phyloP scores from a whole-genome alignment of 192 early-diverging fungal genomes.

The Lunasporangiospora selenospora region DNA sequence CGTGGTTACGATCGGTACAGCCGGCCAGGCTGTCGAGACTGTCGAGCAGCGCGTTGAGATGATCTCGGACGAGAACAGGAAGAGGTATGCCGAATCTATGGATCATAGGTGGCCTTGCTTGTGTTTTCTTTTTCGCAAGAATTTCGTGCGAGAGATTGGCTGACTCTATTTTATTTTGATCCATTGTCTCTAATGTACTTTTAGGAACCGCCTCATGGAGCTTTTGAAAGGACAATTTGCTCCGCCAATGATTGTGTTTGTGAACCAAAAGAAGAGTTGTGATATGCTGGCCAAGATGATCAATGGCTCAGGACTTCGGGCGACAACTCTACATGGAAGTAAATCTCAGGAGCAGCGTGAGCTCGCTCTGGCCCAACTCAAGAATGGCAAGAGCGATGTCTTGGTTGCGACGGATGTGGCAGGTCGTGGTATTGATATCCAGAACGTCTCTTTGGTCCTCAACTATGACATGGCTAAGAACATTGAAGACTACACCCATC shows the following conservation, averaged over 20 bases:
- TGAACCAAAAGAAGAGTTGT: slow-evolving; percentile 94
- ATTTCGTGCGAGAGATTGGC: neutral
- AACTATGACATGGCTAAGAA: slow-evolving; percentile 99
- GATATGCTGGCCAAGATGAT: slow-evolving; percentile 86
- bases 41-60: slow-evolving; percentile 97
- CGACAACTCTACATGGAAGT: slow-evolving; percentile 91
- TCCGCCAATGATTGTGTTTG: slow-evolving; percentile 96
- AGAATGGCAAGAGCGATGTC: slow-evolving; percentile 82
- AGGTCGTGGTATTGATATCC: slow-evolving; percentile 98
- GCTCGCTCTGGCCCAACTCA: slow-evolving; percentile 79
- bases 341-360: slow-evolving; percentile 99
- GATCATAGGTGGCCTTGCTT: neutral
- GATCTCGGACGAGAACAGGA: slow-evolving; percentile 84
- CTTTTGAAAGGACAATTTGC: slow-evolving; percentile 74
- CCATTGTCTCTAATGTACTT: slow-evolving; percentile 16
- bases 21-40: slow-evolving; percentile 95
- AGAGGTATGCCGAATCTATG: slow-evolving; percentile 59
- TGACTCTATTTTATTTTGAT: neutral
- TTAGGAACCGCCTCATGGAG: slow-evolving; percentile 77
- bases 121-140: neutral
- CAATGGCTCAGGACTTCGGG: slow-evolving; percentile 73
- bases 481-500: slow-evolving; percentile 98
- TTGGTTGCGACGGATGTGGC: slow-evolving; percentile 99
- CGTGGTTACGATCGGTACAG: slow-evolving; percentile 95
- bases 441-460: slow-evolving; percentile 94